Evolutionary conservation across 306 rosid species (phyloP), one percentile per base, ranked within the genome.

Genomic region (Cicer judaicum): DNA sequence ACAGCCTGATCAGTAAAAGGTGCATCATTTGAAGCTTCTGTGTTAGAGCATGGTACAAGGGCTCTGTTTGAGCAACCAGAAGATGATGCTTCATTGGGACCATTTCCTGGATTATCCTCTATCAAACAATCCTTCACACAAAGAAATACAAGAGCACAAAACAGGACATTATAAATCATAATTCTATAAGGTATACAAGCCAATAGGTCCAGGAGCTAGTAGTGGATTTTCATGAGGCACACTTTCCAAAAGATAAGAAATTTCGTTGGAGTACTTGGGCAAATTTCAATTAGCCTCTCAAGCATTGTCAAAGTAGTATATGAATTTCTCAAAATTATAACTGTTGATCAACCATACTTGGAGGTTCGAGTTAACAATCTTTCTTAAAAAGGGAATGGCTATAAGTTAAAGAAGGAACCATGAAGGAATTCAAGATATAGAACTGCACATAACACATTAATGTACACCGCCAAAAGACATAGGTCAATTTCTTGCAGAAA

Each of bases 31-130:
- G 49, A 62, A 68, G 49, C 72, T 77, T 56, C 79, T 1, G 69
- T 36, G 53, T 80, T 78, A 36, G 85, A 48, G 77, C 78, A 36
- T 52, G 78, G 49, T 34, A 39, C 47, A 10, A 74, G 55, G 61
- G 40, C 60, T 10, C 6, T 42, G 64, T 57, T 80, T 21, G 85
- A 84, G 80, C 81, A 69, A 50, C 83, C 78, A 5, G 84, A 65
- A 18, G 67, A 12, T 21, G 64, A 53, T 61, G 74, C 78, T 54
- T 66, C 79, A 5, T 6, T 57, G 36, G 63, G 53, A 50, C 40
- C 15, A 73, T 72, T 50, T 24, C 55, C 77, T 39, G 39, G 44
- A 21, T 50, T 59, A 59, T 75, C 36, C 59, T 77, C 79, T 59
- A 36, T 24, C 79, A 56, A 49, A 10, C 21, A 19, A 79, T 34